A percentile compares a stretch with the other conserved stretches of the same genome.
Evolutionary conservation across 805 yeast genomes (phyloP).

Genomic region (Pichia scutulata): DNA sequence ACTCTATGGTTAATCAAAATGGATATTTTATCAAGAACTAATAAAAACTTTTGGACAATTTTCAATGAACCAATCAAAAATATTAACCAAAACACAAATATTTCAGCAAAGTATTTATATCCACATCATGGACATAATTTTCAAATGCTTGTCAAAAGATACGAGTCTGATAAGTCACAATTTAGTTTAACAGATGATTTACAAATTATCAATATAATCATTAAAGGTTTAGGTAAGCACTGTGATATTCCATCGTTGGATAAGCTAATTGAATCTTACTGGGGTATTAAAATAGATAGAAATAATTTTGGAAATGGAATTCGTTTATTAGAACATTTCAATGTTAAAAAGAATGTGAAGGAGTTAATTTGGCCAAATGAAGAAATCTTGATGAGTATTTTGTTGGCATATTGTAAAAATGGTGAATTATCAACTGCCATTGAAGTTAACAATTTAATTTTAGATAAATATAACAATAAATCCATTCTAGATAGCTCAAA

Average conservation of each 20-base stretch:
- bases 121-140: conserved; percentile 7
- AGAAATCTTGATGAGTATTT: conserved; percentile 19
- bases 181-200: neutral
- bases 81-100: neutral
- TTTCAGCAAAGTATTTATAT: neutral
- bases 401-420: conserved; percentile 26
- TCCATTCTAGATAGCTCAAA: neutral
- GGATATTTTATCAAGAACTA: conserved; percentile 19
- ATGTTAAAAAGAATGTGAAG: conserved; percentile 1
- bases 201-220: neutral
- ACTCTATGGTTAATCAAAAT: conserved; percentile 21
- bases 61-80: conserved; percentile 11
- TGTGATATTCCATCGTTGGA: conserved; percentile 21
- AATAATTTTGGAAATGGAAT: neutral
- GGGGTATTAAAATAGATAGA: conserved; percentile 20
- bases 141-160: conserved; percentile 3
- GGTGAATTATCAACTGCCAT: conserved; percentile 24
- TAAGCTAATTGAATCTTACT: conserved; percentile 19
- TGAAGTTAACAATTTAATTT: conserved; percentile 17
- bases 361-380: conserved; percentile 22
- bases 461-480: conserved; percentile 14
- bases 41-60: conserved; percentile 20
- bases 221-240: conserved; percentile 19
- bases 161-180: conserved; percentile 1
- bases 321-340: conserved; percentile 5